Base-by-base conservation (phyloP, 2,329 filamentous ascomycete genomes). In the Aspergillus sergii region DNA sequence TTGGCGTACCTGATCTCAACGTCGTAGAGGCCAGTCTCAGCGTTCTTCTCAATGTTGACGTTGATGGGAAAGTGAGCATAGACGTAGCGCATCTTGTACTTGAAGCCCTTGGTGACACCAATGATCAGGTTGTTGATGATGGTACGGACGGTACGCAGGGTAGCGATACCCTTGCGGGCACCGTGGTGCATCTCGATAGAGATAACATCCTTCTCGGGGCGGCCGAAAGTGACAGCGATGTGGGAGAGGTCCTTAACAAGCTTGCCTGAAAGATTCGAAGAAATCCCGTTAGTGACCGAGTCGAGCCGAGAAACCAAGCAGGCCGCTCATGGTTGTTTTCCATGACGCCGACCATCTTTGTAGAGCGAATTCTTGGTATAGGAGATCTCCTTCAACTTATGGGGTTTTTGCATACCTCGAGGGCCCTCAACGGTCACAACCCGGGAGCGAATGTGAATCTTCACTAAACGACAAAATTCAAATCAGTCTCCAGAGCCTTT, bases 21-120 rank as follows among this genome's bases (percentile, higher is more conserved):
- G 84, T 96, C 91, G 81, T 79, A 91, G 76, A 90, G 84, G 74
- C 90, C 94, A 69, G 92, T 95, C 86, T 98, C 95, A 79, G 83
- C 82, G 89, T 94, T 94, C 91, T 97, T 94, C 78, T 97, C 93
- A 75, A 99, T 84, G 88, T 97, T 98, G 86, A 99, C 94, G 89
- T 99, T 99, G 93, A 99, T 99, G 85, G 95, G 95, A 82, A 99
- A 99, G 91, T 99, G 95, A 82, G 95, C 95, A 84, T 99, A 99
- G 84, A 99, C 95, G 87, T 99, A 99, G 80, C 96, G 93, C 94
- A 99, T 98, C 92, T 99, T 99, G 91, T 99, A 99, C 88, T 96
- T 96, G 92, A 91, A 99, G 75, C 95, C 95, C 88, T 94, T 96
- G 82, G 95, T 99, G 74, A 99, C 95, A 83, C 95, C 95, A 78